These are phyloP conservation scores for Aspergillus sp. DNA, from an alignment of 2,329 filamentous ascomycete species.

Conservation along the genomic window DNA sequence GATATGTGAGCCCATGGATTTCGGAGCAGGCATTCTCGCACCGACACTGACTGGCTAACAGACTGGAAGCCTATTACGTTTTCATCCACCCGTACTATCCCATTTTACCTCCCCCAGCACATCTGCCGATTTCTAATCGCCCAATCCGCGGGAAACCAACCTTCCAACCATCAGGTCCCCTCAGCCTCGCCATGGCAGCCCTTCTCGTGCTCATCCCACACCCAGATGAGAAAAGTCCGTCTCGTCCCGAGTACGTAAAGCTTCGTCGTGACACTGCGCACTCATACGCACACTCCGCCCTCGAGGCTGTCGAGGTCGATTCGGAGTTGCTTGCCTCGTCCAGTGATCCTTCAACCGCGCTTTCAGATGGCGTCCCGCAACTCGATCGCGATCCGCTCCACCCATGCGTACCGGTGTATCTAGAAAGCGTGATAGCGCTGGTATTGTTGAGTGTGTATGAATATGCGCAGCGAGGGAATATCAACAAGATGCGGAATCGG, in stretches of 20 bases:
- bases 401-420: slow-evolving; percentile 12
- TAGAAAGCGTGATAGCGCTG: slow-evolving; percentile 22
- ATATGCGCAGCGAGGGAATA: slow-evolving; percentile 23
- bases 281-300: slow-evolving; percentile 15
- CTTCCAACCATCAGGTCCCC: slow-evolving; percentile 17
- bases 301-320: slow-evolving; percentile 19
- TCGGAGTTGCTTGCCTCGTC: slow-evolving; percentile 14
- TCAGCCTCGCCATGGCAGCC: slow-evolving; percentile 21
- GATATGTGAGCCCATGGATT: slow-evolving; percentile 29
- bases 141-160: slow-evolving; percentile 3
- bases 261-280: slow-evolving; percentile 17
- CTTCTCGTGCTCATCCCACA: slow-evolving; percentile 21
- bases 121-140: slow-evolving; percentile 9
- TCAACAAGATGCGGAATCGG: slow-evolving; percentile 21
- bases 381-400: slow-evolving; percentile 11
- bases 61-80: slow-evolving; percentile 24
- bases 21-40: neutral
- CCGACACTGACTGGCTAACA: slow-evolving; percentile 2
- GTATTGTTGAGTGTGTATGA: slow-evolving; percentile 22
- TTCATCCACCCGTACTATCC: slow-evolving; percentile 25
- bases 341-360: slow-evolving; percentile 8
- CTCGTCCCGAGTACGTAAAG: slow-evolving; percentile 11
- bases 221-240: slow-evolving; percentile 13
- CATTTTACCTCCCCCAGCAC: slow-evolving; percentile 18
- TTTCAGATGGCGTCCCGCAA: slow-evolving; percentile 4